Evolutionary conservation across 495 filamentous ascomycete genomes (phyloP).

Genomic region (Monascus purpureus): DNA sequence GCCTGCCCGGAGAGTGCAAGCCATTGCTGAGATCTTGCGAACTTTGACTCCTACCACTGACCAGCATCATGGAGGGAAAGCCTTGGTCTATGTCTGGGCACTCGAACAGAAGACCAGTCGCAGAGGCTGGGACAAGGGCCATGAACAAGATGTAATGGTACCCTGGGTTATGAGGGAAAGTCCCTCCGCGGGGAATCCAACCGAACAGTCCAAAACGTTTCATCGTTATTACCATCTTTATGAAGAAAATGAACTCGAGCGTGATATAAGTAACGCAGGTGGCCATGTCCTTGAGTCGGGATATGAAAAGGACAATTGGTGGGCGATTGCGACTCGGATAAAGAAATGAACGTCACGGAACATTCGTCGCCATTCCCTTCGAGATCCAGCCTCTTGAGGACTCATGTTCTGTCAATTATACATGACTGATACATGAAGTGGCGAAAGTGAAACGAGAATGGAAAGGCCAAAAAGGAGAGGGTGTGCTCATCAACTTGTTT

Average conservation of each 20-base stretch:
- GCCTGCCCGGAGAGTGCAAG: slow-evolving; percentile 55
- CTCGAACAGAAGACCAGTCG: slow-evolving; percentile 83
- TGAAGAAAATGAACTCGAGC: slow-evolving; percentile 70
- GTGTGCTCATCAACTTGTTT: slow-evolving; percentile 1
- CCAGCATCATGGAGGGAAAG: slow-evolving; percentile 38
- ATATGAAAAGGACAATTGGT: slow-evolving; percentile 99
- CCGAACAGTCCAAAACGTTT: slow-evolving; percentile 34
- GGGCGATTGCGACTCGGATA: slow-evolving; percentile 48
- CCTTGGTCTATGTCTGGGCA: slow-evolving; percentile 91
- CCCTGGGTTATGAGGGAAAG: slow-evolving; percentile 68
- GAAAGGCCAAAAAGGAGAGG: slow-evolving; percentile 7
- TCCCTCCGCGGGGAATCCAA: slow-evolving; percentile 3
- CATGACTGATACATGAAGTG: slow-evolving; percentile 1
- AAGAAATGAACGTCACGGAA: slow-evolving; percentile 5
- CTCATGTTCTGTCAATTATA: slow-evolving; percentile 1
- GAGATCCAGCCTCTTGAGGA: slow-evolving; percentile 26
- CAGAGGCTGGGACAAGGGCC: slow-evolving; percentile 78
- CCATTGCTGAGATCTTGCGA: slow-evolving; percentile 56
- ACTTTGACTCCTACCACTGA: slow-evolving; percentile 37
- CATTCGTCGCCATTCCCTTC: slow-evolving; percentile 4
- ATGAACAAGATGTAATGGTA: slow-evolving; percentile 87
- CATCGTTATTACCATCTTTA: slow-evolving; percentile 95
- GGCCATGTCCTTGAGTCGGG: slow-evolving; percentile 66
- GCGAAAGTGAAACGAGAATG: slow-evolving; percentile 11
- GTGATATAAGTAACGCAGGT: slow-evolving; percentile 60